phyloP scores from a whole-genome alignment of 202 grass and related monocot species.

The Panicum hallii region DNA sequence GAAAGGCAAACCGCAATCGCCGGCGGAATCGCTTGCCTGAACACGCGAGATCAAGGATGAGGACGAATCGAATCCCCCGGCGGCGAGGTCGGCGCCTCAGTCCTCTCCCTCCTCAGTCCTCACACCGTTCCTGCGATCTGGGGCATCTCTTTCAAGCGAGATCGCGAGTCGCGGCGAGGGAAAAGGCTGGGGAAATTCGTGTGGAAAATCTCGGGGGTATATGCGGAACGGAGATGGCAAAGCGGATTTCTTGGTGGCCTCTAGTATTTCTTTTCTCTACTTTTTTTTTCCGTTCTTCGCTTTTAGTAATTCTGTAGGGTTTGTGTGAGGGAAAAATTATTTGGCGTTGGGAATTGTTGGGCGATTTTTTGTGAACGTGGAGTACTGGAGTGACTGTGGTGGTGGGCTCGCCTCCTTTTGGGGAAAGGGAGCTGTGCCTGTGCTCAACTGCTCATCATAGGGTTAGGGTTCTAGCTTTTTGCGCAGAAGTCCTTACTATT shows the following conservation, averaged over 20 bases:
- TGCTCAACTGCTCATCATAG: neutral
- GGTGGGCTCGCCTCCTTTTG: neutral
- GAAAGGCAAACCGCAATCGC: neutral
- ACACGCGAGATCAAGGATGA: conserved; percentile 43
- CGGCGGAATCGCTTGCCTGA: conserved; percentile 41
- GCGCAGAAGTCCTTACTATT: neutral
- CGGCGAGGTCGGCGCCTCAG: conserved; percentile 2
- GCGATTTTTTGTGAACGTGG: conserved; percentile 22
- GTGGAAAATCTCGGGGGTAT: neutral
- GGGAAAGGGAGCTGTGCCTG: neutral
- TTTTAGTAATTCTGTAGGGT: conserved; percentile 15
- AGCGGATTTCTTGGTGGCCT: conserved; percentile 37
- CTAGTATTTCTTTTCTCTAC: neutral
- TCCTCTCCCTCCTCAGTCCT: neutral
- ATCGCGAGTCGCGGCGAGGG: conserved; percentile 13
- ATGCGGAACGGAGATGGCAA: conserved; percentile 43
- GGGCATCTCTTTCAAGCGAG: neutral
- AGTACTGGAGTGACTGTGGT: neutral
- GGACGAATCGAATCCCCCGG: conserved; percentile 28
- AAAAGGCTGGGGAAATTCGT: conserved; percentile 5
- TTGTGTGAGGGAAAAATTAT: neutral
- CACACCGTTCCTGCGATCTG: conserved; percentile 47
- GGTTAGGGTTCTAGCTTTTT: neutral
- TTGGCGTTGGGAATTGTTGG: neutral
- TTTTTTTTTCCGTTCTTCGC: too few relatives aligned